Evolutionary conservation across 164 flowering plant species (phyloP), one percentile per base, ranked within the genome.

Genomic region (Paratinospora sagittata): DNA sequence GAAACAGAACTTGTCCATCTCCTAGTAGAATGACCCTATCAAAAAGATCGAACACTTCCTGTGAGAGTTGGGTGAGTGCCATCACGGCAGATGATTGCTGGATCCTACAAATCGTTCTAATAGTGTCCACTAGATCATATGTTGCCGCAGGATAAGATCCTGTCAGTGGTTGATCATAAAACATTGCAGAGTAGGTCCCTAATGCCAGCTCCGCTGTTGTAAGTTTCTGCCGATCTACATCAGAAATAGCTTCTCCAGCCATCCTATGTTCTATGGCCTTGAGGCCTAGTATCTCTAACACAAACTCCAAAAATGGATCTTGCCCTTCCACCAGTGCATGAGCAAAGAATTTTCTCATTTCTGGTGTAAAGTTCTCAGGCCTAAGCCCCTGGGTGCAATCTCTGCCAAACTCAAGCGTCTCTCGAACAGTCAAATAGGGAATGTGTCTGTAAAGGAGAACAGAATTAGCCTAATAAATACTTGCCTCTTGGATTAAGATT

Each of bases 281-380:
- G 58, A 79, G 72, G 57, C 61, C 69, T 62, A 79, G 66, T 62
- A 76, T 79, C 69, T 73, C 68, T 9, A 73, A 36, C 3, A 79
- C 75, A 43, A 72, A 74, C 74, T 74, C 82, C 24, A 80, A 58
- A 71, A 80, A 75, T 23, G 82, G 80, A 45, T 80, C 80, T 57
- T 80, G 82, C 67, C 80, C 82, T 47, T 80, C 82, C 12, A 80
- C 78, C 24, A 77, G 78, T 37, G 80, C 82, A 80, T 77, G 76
- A 7, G 82, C 80, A 23, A 80, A 77, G 71, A 80, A 77, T 69
- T 79, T 77, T 67, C 80, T 80, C 82, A 77, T 80, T 26, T 77
- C 67, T 27, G 82, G 80, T n/a, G 82, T 72, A 72, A 77, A 77
- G 74, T 80, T 77, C 72, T 80, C 78, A 11, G 78, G 82, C 10